Evolutionary conservation across 495 filamentous ascomycete species (phyloP), one percentile per base, ranked within the genome.

Genomic region (Tuber indicum): DNA sequence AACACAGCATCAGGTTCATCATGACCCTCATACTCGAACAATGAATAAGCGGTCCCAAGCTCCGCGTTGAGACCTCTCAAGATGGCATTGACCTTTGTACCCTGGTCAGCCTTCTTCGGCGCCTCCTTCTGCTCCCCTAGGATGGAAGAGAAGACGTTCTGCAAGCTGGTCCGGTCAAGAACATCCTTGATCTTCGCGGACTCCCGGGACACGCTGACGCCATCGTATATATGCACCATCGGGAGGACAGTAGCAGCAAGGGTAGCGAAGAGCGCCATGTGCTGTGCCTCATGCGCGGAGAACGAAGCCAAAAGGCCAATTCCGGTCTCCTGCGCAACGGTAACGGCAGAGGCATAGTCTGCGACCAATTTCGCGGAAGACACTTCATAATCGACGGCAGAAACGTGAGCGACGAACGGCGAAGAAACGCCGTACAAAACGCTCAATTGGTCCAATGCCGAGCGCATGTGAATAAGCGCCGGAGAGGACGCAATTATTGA

Each of bases 11-110:
- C 90, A 36, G 96, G 88, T 52, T 89, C 85, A 16, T 88, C 85
- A 84, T 97, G 93, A n/a, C 96, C 96, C 80, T 92, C 88, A 85
- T 98, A 99, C 85, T 99, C 96, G 82, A 98, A 99, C 32, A 92
- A 89, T 78, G 91, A 87, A 82, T 99, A 99, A 39, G 94, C 91
- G 32, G 94, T 98, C 58, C 96, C 96, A 46, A 99, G 90, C 85
- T 98, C 95, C 66, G 89, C 90, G 85, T 99, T 99, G 85, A 99
- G 91, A 26, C 90, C 88, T 77, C 90, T 88, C 47, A 99, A 87
- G 16, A 98, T 86, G 69, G 92, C 89, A 41, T 91, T 83, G 26
- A 93, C 87, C 86, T 92, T 94, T 74, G 90, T 91, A 69, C 94
- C 92, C 32, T 87, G 86, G 79, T 92, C 92, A 12, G 90, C 87